Evolutionary conservation across 768 basidiomycete species (phyloP), one percentile per base, ranked within the genome.

Genomic region (Chalciporus sphaerocephalus): DNA sequence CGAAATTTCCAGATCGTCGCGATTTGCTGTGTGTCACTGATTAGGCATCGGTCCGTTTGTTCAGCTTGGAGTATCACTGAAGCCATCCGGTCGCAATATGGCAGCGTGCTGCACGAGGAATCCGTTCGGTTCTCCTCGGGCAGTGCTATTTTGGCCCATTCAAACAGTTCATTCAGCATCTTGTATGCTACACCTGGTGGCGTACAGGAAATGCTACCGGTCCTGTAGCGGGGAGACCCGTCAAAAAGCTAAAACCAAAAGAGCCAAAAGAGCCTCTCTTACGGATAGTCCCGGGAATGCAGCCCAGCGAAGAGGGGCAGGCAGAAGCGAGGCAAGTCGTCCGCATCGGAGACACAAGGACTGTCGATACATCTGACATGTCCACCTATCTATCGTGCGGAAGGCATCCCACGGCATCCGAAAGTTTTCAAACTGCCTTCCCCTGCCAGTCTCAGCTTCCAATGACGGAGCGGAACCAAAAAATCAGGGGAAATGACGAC

Each of bases 231-330:
- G 57, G 51, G 48, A 44, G 47, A 15, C 51, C 43, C 45, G 60
- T 53, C 50, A 67, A 66, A 66, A 66, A 56, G 56, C 37, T 54
- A 54, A 69, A 66, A 65, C 62, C 20, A 41, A 61, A 63, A 64
- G 59, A 67, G 66, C 56, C 59, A 69, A 69, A 61, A 52, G 46
- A 45, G 53, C 51, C 49, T 48, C 60, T 54, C 45, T 56, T 55
- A 44, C 52, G 60, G 55, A 35, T 41, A 35, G 35, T 39, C 52
- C 52, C 55, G 59, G 55, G 38, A 53, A 48, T 35, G 36, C 41
- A 50, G 36, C 44, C 51, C 50, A 51, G 46, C 52, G 47, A 51
- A 52, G 49, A 35, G 42, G 50, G 53, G 42, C 41, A 49, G 44
- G 50, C 24, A 38, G 50, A 38, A 53, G 53, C 50, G 54, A 50